These are phyloP conservation scores for Schizochytrium sp. DNA, from an alignment of 108 stramenopile species.

Conservation along the genomic window DNA sequence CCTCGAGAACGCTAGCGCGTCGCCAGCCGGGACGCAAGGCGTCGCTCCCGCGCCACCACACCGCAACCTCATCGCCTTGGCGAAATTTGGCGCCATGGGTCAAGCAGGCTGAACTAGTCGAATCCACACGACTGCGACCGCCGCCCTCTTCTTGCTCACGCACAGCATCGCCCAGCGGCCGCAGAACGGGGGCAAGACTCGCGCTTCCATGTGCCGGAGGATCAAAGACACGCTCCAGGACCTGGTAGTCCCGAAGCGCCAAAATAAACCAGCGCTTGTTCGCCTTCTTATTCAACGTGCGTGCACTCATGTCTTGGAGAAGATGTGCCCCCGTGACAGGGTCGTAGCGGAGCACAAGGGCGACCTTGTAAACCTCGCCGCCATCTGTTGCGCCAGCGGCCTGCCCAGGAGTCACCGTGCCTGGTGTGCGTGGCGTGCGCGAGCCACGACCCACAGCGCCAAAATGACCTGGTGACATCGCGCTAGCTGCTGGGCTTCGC, in stretches of 20 bases:
- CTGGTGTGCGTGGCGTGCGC: neutral
- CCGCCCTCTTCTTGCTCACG: neutral
- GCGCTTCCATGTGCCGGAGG: neutral
- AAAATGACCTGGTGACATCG: neutral
- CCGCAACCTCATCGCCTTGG: neutral
- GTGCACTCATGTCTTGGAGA: neutral
- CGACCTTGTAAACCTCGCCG: neutral
- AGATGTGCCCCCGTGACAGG: neutral
- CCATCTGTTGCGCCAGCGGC: neutral
- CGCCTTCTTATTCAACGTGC: neutral
- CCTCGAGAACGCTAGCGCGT: neutral
- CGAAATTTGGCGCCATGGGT: neutral
- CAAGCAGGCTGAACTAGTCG: neutral
- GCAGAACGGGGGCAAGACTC: neutral
- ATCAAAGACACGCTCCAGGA: conserved; percentile 12
- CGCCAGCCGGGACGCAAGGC: neutral
- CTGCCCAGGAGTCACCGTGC: neutral
- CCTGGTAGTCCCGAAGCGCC: conserved; percentile 1
- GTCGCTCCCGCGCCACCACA: neutral
- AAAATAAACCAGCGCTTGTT: neutral
- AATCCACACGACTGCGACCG: neutral
- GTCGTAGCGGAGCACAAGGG: conserved; percentile 1
- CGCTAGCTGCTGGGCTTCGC: neutral
- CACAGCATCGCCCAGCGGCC: neutral
- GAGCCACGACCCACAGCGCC: neutral